Evolutionary conservation across 1,284 basidiomycete species (phyloP).

Genomic region (Malassezia sp.): DNA sequence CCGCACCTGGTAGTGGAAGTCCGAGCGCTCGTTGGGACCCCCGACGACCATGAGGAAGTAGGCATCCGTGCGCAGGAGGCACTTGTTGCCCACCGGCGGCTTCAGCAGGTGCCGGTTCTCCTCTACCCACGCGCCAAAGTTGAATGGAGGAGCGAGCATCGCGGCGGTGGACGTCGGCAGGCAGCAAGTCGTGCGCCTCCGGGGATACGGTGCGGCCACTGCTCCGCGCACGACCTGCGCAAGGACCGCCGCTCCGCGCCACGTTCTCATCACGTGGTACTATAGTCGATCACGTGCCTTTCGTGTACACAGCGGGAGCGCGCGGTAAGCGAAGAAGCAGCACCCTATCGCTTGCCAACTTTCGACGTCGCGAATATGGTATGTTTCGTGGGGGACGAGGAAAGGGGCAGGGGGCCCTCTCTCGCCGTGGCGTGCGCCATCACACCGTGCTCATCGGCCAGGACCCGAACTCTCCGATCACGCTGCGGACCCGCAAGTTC

Average conservation of each 20-base stretch:
- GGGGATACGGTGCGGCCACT: background rate
- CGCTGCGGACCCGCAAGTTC: constrained; percentile 97
- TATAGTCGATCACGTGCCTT: constrained; percentile 15
- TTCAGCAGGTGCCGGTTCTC: constrained; percentile 42
- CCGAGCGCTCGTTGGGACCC: constrained; percentile 39
- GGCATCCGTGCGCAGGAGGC: constrained; percentile 33
- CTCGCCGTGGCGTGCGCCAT: background rate
- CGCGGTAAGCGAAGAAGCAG: constrained; percentile 9
- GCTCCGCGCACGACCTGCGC: background rate
- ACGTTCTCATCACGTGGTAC: background rate
- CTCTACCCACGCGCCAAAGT: constrained; percentile 45
- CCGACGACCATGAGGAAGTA: constrained; percentile 46
- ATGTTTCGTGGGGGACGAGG: background rate
- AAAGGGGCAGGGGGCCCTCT: too few species aligned
- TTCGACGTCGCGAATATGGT: constrained; percentile 18
- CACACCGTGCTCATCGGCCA: constrained; percentile 9
- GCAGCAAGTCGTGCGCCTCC: too few species aligned
- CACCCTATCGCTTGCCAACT: constrained; percentile 4
- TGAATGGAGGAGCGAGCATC: constrained; percentile 36
- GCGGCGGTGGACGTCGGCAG: too few species aligned
- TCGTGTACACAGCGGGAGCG: background rate
- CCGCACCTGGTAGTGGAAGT: constrained; percentile 34
- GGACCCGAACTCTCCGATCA: constrained; percentile 80
- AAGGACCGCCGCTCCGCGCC: background rate
- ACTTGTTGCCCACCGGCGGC: constrained; percentile 47